Conservation (phyloP, 1,284 basidiomycete genomes). For the Hortiboletus rubellus region DNA sequence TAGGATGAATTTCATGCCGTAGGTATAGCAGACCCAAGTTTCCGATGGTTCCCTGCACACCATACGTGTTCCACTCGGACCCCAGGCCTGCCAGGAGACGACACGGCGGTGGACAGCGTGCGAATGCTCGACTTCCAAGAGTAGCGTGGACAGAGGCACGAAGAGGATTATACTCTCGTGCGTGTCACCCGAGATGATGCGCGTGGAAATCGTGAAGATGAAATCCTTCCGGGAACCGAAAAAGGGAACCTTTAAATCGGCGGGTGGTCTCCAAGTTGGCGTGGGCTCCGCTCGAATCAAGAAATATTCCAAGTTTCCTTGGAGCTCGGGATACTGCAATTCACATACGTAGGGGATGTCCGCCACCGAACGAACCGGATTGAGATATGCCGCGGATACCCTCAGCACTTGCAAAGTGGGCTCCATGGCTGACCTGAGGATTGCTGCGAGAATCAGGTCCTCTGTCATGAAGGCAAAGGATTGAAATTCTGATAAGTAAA, state of each 20-base stretch:
- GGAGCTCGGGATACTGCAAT: conserved; percentile 42
- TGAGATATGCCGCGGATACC: conserved; percentile 18
- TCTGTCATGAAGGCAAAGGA: conserved; percentile 33
- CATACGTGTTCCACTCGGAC: conserved; percentile 45
- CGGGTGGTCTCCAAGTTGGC: conserved; percentile 43
- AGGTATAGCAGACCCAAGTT: conserved; percentile 59
- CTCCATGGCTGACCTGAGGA: conserved; percentile 32
- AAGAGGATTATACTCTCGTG: conserved; percentile 23
- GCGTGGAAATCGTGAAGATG: conserved; percentile 28
- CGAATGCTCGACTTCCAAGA: conserved; percentile 47
- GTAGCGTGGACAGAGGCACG: conserved; percentile 37
- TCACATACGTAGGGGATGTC: conserved; percentile 36
- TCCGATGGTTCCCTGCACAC: conserved; percentile 38
- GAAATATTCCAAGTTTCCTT: conserved; percentile 24
- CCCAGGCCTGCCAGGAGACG: conserved; percentile 55
- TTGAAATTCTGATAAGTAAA: conserved; percentile 17
- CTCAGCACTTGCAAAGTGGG: conserved; percentile 34
- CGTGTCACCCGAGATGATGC: not conserved
- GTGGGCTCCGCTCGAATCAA: conserved; percentile 57
- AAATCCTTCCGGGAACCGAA: conserved; percentile 23
- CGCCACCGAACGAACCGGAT: conserved; percentile 16
- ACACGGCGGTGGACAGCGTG: conserved; percentile 39
- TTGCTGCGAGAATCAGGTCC: conserved; percentile 41
- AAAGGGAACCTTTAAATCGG: conserved; percentile 21
- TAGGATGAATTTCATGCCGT: conserved; percentile 48